Base-by-base conservation (phyloP, 352 stramenopile genomes). In the Globisporangium solare region DNA sequence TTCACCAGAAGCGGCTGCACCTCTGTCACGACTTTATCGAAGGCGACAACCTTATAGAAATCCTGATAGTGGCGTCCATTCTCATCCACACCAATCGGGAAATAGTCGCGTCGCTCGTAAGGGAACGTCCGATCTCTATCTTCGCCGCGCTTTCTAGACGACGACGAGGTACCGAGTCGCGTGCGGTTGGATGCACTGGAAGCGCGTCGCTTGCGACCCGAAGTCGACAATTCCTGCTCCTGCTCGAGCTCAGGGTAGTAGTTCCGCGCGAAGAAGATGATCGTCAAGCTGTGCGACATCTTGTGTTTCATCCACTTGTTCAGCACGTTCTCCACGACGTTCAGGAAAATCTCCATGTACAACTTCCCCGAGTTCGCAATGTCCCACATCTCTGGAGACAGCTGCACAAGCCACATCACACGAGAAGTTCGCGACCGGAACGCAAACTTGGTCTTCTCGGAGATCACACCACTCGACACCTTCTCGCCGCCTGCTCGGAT, bases 321-420 rank as follows among this genome's bases (percentile, higher is more conserved):
- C 1, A 97, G 63, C 27, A 97, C 71, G 39, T 89, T 88, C 31
- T 76, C 70, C 17, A 91, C 79, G 35, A 92, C 74, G 21, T 76
- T 72, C 0, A 98, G 64, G 51, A 97, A 81, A 41, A 95, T 94
- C 63, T 97, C 90, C 40, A 96, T 70, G 62, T 98, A 98, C 37
- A 97, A 60, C 54, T 88, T 74, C 22, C 84, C 86, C 41, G 86
- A 89, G 67, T 95, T 89, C 58, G 86, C 83, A 64, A 95, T 93
- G 51, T 97, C 92, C 86, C 90, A 98, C 86, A 98, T 96, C 68
- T 98, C 93, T 1, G 87, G 82, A 31, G 82, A 95, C 61, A 99
- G 87, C 70, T 99, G 96, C 40, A 99, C 92, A 27, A 99, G 79
- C 96, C 96, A 99, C 72, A 99, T 97, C 53, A 99, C 93, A 12